A percentile compares a stretch with the other conserved stretches of the same genome.
Evolutionary conservation across 306 rosid genomes (phyloP).

Genomic region (Citrullus amarus): DNA sequence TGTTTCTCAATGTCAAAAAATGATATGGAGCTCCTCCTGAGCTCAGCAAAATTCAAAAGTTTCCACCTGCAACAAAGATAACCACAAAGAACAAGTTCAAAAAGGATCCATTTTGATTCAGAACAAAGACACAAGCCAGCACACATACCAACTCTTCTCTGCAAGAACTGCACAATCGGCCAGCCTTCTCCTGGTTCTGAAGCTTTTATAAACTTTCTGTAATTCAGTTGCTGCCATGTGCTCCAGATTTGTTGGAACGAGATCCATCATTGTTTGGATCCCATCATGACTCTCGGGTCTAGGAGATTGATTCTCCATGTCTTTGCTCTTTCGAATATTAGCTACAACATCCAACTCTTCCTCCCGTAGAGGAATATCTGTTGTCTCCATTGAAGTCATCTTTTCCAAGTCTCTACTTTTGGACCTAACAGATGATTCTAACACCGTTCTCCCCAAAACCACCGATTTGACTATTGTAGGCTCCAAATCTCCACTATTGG

Average conservation of each 20-base stretch:
- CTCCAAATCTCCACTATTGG: conserved; percentile 2
- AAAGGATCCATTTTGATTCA: background rate
- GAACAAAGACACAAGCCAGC: background rate
- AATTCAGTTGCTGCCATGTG: conserved; percentile 25
- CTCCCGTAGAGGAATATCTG: background rate
- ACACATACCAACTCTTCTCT: conserved; percentile 26
- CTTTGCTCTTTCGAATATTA: background rate
- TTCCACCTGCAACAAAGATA: conserved; percentile 9
- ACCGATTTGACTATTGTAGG: background rate
- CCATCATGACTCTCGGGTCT: background rate
- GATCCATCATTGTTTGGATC: background rate
- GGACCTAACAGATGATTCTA: conserved; percentile 11
- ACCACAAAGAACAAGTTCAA: background rate
- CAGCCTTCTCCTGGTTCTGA: conserved; percentile 23
- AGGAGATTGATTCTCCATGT: background rate
- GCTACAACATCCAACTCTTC: background rate
- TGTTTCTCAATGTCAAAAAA: conserved; percentile 13
- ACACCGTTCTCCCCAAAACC: background rate
- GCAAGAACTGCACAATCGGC: conserved; percentile 32
- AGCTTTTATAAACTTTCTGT: conserved; percentile 37
- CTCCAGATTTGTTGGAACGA: background rate
- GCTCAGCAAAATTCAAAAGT: conserved; percentile 13
- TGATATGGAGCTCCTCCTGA: conserved; percentile 15
- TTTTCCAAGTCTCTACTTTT: conserved; percentile 5
- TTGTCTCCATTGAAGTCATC: background rate